These are phyloP conservation scores for Talaromyces thailandensis DNA, from an alignment of 495 filamentous ascomycete genomes.

Conservation along the genomic window DNA sequence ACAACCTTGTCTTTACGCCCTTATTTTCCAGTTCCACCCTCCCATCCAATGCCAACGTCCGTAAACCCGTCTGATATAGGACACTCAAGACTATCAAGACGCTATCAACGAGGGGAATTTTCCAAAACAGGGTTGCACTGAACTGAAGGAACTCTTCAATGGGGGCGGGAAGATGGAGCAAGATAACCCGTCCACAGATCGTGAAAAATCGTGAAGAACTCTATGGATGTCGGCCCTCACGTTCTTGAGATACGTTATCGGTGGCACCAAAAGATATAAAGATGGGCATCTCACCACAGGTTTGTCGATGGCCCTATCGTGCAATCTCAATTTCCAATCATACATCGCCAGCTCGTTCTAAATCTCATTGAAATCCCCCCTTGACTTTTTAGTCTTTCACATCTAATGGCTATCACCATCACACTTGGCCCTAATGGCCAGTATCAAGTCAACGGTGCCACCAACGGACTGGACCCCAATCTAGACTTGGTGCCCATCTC, in stretches of 20 bases:
- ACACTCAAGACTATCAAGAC: not conserved
- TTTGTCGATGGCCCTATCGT: not conserved
- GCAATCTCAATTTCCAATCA: not conserved
- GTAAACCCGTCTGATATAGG: not conserved
- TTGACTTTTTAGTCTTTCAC: not conserved
- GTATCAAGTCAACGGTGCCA: conserved; percentile 25
- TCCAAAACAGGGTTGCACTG: not conserved
- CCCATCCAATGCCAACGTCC: too few species aligned
- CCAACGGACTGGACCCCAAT: not conserved
- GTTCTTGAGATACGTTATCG: too few species aligned
- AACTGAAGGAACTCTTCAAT: not conserved
- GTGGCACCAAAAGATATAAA: not conserved
- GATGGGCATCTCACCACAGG: not conserved
- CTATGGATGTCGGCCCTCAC: too few species aligned
- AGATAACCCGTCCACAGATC: not conserved
- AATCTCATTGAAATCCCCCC: not conserved
- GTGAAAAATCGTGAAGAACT: not conserved
- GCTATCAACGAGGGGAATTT: not conserved
- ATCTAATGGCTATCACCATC: conserved; percentile 24
- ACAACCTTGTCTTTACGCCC: too few species aligned
- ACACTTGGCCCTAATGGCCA: conserved; percentile 30
- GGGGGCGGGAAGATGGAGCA: not conserved
- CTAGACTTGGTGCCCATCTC: conserved; percentile 13
- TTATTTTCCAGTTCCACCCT: not conserved
- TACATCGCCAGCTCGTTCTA: not conserved